A percentile compares a stretch with the other conserved stretches of the same genome.
Conservation (phyloP, 2,329 filamentous ascomycete species). For the Aureobasidium sp. region DNA sequence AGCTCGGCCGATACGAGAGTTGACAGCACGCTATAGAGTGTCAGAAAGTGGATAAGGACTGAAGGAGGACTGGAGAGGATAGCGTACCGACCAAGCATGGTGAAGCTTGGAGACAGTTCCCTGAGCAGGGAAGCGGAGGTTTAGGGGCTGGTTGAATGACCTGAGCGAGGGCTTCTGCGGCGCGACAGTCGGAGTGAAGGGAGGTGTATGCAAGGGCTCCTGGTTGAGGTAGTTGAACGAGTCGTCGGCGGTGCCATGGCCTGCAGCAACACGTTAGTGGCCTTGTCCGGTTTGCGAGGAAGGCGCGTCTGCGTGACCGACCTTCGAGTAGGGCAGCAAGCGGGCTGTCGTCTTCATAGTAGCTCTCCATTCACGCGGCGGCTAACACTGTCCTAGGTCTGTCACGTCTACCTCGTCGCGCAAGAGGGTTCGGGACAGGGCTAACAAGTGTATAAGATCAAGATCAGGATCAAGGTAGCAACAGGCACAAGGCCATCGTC, state of each 20-base stretch:
- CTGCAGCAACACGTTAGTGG: constrained; percentile 17
- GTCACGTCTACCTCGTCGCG: not conserved
- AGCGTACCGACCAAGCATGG: constrained; percentile 11
- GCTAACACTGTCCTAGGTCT: not conserved
- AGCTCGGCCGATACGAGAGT: constrained; percentile 62
- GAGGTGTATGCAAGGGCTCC: constrained; percentile 15
- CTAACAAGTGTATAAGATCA: not conserved
- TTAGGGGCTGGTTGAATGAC: constrained; percentile 38
- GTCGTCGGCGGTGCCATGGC: constrained; percentile 23
- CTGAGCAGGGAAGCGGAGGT: constrained; percentile 26
- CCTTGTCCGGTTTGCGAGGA: not conserved
- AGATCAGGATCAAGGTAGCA: not conserved
- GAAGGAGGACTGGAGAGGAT: not conserved
- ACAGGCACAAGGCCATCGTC: constrained; percentile 1
- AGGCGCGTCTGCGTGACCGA: constrained; percentile 26
- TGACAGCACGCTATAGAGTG: constrained; percentile 49
- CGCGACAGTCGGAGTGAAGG: constrained; percentile 45
- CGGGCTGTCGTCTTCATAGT: constrained; percentile 79
- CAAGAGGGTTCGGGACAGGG: not conserved
- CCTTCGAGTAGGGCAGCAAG: constrained; percentile 86
- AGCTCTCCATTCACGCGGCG: constrained; percentile 62
- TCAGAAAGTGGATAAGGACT: not conserved
- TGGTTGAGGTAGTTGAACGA: constrained; percentile 13
- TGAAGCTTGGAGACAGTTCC: constrained; percentile 20
- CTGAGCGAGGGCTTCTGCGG: constrained; percentile 37